Percentiles rank a stretch among this genome's conserved stretches.
These are phyloP conservation scores for Bathelium albidoporum DNA, from an alignment of 495 filamentous ascomycete species.

Conservation along the genomic window DNA sequence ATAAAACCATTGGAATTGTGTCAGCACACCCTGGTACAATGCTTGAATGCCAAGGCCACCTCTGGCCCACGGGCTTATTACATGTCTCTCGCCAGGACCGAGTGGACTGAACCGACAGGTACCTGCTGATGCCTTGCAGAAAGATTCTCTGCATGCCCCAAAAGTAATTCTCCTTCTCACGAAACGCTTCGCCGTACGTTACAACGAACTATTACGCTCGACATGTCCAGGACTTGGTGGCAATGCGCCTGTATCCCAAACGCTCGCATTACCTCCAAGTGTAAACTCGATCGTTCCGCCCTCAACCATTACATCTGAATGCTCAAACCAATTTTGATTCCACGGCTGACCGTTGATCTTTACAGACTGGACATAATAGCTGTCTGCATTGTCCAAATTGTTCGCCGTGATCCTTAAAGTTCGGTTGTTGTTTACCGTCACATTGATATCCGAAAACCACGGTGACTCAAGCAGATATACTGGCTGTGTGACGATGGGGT, in stretches of 20 bases:
- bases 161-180: too few relatives aligned
- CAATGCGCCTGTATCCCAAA: slow-evolving; percentile 28
- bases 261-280: slow-evolving; percentile 20
- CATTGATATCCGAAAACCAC: slow-evolving; percentile 28
- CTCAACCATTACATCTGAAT: slow-evolving; percentile 27
- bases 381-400: slow-evolving; percentile 22
- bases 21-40: too few relatives aligned
- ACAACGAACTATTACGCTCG: slow-evolving; percentile 6
- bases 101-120: too few relatives aligned
- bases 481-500: slow-evolving; percentile 28
- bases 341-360: slow-evolving; percentile 27
- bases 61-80: too few relatives aligned
- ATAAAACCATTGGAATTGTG: too few relatives aligned
- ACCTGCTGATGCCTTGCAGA: too few relatives aligned
- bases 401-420: slow-evolving; percentile 27
- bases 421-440: slow-evolving; percentile 21
- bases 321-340: slow-evolving; percentile 28
- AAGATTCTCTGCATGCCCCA: too few relatives aligned
- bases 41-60: too few relatives aligned
- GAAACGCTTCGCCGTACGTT: too few relatives aligned
- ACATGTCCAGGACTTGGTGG: slow-evolving; percentile 30
- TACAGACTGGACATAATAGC: slow-evolving; percentile 30
- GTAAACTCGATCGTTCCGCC: slow-evolving; percentile 28
- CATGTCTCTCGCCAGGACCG: too few relatives aligned
- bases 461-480: slow-evolving; percentile 28